Evolutionary conservation across 2,329 filamentous ascomycete genomes (phyloP), one percentile per base, ranked within the genome.

Genomic region (Paecilomyces sp.): DNA sequence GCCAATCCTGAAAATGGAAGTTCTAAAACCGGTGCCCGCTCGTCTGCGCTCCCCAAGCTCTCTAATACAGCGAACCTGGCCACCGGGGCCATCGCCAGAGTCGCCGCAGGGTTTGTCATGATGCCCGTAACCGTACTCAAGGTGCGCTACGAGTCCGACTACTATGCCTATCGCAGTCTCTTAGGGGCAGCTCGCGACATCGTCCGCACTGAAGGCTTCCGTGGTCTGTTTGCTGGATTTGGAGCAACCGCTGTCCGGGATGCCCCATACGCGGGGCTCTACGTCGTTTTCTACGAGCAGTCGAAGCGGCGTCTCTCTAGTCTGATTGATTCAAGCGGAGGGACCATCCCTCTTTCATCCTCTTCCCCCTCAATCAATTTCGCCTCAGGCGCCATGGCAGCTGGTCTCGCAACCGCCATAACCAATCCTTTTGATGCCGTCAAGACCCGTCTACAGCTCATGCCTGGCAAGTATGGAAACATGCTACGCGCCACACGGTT

Each of bases 41-140:
- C 89, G 1, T 93, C 89, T 3, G 86, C 87, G 1, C 82, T 97
- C 11, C 91, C 92, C 0, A 89, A 89, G 65, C 83, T 97, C 54
- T 90, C 88, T 63, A 91, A 94, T 70, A 85, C 88, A 3, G 90
- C 88, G 56, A 99, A 99, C 70, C 82, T 99, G 22, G 78, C 89
- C 12, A 92, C 93, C 0, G 94, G 94, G 9, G 92, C 92, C 6
- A 81, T 87, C 18, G 92, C 94, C 25, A 84, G 94, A 57, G 92
- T 91, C 1, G 87, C 89, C 57, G 93, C 93, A 0, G 94, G 94
- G 41, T 90, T 97, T 70, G 78, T 95, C 54, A 86, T 97, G 77
- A 97, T 97, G 90, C 94, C 94, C 1, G 85, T 97, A 62, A 99
- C 94, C 1, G 88, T 99, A 53, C 88, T 99, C 69, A 99, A 99